These are phyloP conservation scores for Paxillus rubicundulus DNA, from an alignment of 768 basidiomycete genomes.

Conservation along the genomic window DNA sequence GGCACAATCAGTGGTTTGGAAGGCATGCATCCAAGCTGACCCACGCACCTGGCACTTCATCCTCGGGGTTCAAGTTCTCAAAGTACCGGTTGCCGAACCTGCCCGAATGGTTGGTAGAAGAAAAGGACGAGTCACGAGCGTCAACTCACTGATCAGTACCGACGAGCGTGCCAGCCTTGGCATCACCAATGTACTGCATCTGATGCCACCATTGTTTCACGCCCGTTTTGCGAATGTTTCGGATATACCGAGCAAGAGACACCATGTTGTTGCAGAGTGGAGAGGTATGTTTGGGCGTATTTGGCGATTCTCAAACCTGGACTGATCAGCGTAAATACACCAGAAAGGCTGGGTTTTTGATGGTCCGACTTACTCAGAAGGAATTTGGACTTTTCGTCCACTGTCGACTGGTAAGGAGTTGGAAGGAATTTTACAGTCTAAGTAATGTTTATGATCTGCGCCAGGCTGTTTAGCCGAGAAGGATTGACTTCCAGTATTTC, in stretches of 20 bases:
- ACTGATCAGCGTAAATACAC: too few species aligned
- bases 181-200: slow-evolving; percentile 92
- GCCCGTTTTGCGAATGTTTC: slow-evolving; percentile 73
- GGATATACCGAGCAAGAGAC: slow-evolving; percentile 72
- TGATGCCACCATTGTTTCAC: slow-evolving; percentile 87
- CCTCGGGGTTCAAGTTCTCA: slow-evolving; percentile 83
- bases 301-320: slow-evolving; percentile 7
- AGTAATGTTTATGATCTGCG: too few species aligned
- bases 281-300: slow-evolving; percentile 20
- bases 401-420: too few species aligned
- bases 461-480: too few species aligned
- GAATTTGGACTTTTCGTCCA: too few species aligned
- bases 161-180: slow-evolving; percentile 76
- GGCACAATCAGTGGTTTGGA: background rate
- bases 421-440: too few species aligned
- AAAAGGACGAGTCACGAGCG: background rate
- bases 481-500: too few species aligned
- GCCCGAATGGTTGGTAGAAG: slow-evolving; percentile 10
- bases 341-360: too few species aligned
- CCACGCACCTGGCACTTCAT: slow-evolving; percentile 81
- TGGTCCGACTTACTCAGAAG: too few species aligned
- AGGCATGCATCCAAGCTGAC: background rate
- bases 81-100: slow-evolving; percentile 95
- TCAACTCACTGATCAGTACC: slow-evolving; percentile 79
- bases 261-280: slow-evolving; percentile 45